phyloP scores from a whole-genome alignment of 768 basidiomycete genomes.

The Hebeloma cylindrosporum region DNA sequence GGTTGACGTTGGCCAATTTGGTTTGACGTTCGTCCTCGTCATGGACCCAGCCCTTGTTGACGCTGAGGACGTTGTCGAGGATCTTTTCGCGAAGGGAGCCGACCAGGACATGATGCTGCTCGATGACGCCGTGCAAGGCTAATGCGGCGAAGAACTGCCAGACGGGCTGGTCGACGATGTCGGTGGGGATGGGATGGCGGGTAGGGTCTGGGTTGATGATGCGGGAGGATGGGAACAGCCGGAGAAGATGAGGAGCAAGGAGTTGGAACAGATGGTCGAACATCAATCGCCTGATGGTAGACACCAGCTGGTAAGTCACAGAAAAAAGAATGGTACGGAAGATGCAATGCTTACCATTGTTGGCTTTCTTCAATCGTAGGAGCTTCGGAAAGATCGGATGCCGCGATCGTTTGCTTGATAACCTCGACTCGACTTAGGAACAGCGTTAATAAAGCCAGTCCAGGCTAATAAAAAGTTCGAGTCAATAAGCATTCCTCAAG shows the following conservation, averaged over 20 bases:
- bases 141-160: constrained; percentile 93
- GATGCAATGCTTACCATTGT: constrained; percentile 52
- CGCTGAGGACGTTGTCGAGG: constrained; percentile 82
- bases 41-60: constrained; percentile 70
- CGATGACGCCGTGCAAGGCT: constrained; percentile 77
- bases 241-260: constrained; percentile 71
- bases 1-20: constrained; percentile 90
- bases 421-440: constrained; percentile 93
- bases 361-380: constrained; percentile 74
- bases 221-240: constrained; percentile 90
- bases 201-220: constrained; percentile 38
- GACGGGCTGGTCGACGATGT: constrained; percentile 83
- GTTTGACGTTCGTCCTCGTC: constrained; percentile 73
- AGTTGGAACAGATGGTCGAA: constrained; percentile 86
- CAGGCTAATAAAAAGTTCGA: constrained; percentile 63
- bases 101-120: constrained; percentile 90
- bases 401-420: constrained; percentile 70
- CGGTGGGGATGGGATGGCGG: constrained; percentile 44
- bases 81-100: constrained; percentile 88
- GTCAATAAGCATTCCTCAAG: constrained; percentile 8
- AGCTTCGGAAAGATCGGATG: constrained; percentile 51
- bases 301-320: constrained; percentile 5
- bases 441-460: constrained; percentile 85
- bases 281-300: constrained; percentile 67
- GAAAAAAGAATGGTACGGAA: background rate